phyloP scores from a whole-genome alignment of 768 basidiomycete genomes.

The Phanerochaete carnosa region DNA sequence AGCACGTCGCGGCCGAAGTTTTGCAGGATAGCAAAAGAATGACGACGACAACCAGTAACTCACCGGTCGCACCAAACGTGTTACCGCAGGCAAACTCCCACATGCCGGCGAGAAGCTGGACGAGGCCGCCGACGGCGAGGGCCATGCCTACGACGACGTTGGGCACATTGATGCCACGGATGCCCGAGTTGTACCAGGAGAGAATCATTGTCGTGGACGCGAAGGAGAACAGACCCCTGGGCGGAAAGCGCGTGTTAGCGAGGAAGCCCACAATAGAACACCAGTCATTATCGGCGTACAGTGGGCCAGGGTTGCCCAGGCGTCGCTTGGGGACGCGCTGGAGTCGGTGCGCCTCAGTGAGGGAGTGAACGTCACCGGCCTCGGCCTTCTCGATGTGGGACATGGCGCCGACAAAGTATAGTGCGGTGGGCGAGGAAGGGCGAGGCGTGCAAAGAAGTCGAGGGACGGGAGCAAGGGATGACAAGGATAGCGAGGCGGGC shows the following conservation, averaged over 20 bases:
- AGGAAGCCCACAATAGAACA: neutral
- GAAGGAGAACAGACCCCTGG: conserved; percentile 77
- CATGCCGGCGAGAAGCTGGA: conserved; percentile 86
- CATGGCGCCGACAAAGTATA: conserved; percentile 13
- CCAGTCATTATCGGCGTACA: conserved; percentile 35
- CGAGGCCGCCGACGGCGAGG: conserved; percentile 78
- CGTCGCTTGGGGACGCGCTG: conserved; percentile 12
- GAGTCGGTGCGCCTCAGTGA: conserved; percentile 13
- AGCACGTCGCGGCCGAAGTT: neutral
- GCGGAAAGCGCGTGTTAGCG: conserved; percentile 9
- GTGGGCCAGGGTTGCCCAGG: conserved; percentile 60
- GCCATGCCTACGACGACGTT: conserved; percentile 88
- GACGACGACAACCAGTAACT: conserved; percentile 22
- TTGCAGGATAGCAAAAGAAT: neutral
- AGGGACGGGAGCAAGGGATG: neutral
- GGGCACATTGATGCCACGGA: conserved; percentile 49
- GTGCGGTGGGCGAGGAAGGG: neutral
- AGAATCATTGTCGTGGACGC: conserved; percentile 81
- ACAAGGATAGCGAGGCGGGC: neutral
- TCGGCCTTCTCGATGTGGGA: conserved; percentile 25
- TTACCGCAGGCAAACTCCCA: conserved; percentile 63
- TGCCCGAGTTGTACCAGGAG: conserved; percentile 66
- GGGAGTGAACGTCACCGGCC: conserved; percentile 11
- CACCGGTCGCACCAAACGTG: conserved; percentile 69
- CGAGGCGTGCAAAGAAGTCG: neutral